A percentile compares a stretch with the other conserved stretches of the same genome.
Evolutionary conservation across 2,329 filamentous ascomycete species (phyloP).

Genomic region (Phialophora tarda): DNA sequence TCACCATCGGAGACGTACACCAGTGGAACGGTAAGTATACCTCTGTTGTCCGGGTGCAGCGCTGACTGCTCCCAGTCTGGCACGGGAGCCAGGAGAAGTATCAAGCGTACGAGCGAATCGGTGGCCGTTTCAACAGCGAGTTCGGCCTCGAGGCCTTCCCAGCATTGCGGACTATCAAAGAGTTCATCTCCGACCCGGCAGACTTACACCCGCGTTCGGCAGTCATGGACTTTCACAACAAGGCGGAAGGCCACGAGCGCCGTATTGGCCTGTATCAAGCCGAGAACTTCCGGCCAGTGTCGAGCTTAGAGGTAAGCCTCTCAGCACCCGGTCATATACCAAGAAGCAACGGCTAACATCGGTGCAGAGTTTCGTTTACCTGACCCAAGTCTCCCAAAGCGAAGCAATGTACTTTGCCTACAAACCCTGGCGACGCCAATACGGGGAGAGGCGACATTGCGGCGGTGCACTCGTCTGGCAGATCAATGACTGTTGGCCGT

Average conservation of each 20-base stretch:
- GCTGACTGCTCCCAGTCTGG: neutral
- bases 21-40: constrained; percentile 11
- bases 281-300: constrained; percentile 72
- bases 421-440: constrained; percentile 58
- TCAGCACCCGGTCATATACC: neutral
- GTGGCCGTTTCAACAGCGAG: constrained; percentile 8
- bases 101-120: constrained; percentile 8
- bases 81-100: neutral
- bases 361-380: constrained; percentile 68
- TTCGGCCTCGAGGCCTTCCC: constrained; percentile 12
- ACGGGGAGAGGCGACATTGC: constrained; percentile 49
- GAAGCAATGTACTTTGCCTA: constrained; percentile 66
- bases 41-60: neutral
- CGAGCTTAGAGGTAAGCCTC: constrained; percentile 2
- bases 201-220: neutral
- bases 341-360: neutral
- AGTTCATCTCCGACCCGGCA: neutral
- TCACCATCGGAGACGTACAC: constrained; percentile 11
- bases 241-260: constrained; percentile 71
- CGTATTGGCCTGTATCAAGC: constrained; percentile 84
- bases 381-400: constrained; percentile 65
- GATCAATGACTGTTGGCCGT: constrained; percentile 61
- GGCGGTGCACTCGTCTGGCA: constrained; percentile 55
- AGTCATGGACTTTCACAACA: constrained; percentile 12
- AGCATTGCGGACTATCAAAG: constrained; percentile 1